phyloP scores from a whole-genome alignment of 768 basidiomycete genomes.

The Tylopilus sp. region DNA sequence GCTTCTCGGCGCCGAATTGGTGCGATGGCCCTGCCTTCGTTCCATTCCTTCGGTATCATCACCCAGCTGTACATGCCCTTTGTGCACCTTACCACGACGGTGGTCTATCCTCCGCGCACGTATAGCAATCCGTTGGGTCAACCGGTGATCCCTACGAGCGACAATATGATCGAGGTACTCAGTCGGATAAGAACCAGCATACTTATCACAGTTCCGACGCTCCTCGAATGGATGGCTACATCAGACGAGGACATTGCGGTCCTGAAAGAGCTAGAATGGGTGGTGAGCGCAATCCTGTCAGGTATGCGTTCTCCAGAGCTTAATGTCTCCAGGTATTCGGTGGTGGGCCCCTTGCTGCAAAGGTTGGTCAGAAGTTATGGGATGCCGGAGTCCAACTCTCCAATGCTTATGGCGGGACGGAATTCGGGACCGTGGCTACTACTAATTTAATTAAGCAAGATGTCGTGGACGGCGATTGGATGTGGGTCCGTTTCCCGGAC shows the following conservation, averaged over 20 bases:
- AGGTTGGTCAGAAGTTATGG: conserved; percentile 12
- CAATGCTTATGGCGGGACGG: conserved; percentile 15
- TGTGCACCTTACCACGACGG: conserved; percentile 24
- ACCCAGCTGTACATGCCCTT: conserved; percentile 32
- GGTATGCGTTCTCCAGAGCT: neutral
- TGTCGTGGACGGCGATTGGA: conserved; percentile 16
- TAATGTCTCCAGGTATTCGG: conserved; percentile 2
- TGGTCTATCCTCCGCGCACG: conserved; percentile 32
- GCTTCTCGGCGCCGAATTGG: conserved; percentile 16
- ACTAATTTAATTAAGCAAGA: neutral
- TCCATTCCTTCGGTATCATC: conserved; percentile 37
- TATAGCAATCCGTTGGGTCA: neutral
- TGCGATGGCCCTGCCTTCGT: conserved; percentile 35
- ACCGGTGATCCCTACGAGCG: conserved; percentile 15
- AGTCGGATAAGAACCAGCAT: neutral
- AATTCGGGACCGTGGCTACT: conserved; percentile 9
- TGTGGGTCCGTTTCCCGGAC: conserved; percentile 6
- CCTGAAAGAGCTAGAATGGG: conserved; percentile 22
- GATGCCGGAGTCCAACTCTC: conserved; percentile 13
- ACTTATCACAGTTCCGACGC: conserved; percentile 16
- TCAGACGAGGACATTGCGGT: conserved; percentile 22
- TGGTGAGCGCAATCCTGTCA: conserved; percentile 28
- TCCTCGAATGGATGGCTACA: conserved; percentile 23
- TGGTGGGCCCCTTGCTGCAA: conserved; percentile 11
- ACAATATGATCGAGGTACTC: conserved; percentile 17